Conservation (phyloP, 108 stramenopile species). For the Cyclotella atomus region DNA sequence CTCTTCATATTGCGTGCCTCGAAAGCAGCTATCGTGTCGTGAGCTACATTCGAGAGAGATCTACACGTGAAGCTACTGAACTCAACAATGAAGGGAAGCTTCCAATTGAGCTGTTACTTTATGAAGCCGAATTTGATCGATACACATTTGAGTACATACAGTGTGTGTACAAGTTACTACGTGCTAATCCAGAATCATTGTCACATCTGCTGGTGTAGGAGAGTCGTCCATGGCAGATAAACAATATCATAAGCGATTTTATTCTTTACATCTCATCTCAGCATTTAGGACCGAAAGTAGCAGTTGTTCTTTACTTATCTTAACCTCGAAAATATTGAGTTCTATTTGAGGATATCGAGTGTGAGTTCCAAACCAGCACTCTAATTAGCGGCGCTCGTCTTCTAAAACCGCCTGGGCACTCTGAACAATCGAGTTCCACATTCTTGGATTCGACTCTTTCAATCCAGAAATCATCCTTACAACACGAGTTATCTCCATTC, state of each 20-base stretch:
- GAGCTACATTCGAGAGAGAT: background rate
- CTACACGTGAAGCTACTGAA: background rate
- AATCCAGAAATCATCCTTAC: constrained; percentile 43
- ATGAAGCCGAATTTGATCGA: background rate
- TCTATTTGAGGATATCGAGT: too few species aligned
- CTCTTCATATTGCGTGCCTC: background rate
- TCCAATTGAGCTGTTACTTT: background rate
- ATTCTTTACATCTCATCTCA: too few species aligned
- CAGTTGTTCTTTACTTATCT: too few species aligned
- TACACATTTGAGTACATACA: background rate
- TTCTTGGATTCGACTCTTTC: constrained; percentile 48
- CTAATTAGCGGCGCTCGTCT: too few species aligned
- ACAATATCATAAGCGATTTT: too few species aligned
- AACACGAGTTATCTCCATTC: constrained; percentile 35
- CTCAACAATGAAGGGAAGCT: background rate
- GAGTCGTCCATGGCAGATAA: too few species aligned
- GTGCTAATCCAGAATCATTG: background rate
- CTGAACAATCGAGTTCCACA: constrained; percentile 38
- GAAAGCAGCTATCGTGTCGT: background rate
- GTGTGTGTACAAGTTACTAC: background rate
- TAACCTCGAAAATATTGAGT: too few species aligned
- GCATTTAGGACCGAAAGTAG: too few species aligned
- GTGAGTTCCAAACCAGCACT: too few species aligned
- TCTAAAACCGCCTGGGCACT: constrained; percentile 28
- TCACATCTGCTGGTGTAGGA: background rate